phyloP scores from a whole-genome alignment of 768 basidiomycete species.

The Mycena floridula region DNA sequence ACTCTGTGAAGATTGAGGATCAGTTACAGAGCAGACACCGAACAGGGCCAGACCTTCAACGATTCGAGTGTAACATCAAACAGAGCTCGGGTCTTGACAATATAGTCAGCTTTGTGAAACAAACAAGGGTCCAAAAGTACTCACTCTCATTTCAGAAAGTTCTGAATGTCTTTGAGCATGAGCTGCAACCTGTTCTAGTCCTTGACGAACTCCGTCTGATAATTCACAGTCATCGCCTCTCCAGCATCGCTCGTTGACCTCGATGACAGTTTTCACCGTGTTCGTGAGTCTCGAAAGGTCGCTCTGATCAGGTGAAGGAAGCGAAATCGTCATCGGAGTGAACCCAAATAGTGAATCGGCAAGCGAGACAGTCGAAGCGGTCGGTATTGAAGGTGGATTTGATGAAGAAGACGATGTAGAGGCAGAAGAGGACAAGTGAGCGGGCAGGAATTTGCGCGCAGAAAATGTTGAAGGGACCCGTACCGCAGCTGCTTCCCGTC shows the following conservation, averaged over 20 bases:
- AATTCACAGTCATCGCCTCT: conserved; percentile 78
- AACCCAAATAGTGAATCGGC: conserved; percentile 20
- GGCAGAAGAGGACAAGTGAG: conserved; percentile 47
- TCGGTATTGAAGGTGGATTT: conserved; percentile 23
- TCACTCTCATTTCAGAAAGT: conserved; percentile 64
- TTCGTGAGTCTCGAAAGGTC: conserved; percentile 82
- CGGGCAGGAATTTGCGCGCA: conserved; percentile 55
- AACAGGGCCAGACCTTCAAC: conserved; percentile 51
- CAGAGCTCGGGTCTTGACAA: conserved; percentile 51
- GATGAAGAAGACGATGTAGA: conserved; percentile 14
- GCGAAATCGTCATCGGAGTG: conserved; percentile 21
- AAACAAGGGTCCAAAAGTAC: conserved; percentile 16
- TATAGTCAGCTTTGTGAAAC: conserved; percentile 4
- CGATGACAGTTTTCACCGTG: conserved; percentile 69
- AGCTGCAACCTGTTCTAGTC: conserved; percentile 58
- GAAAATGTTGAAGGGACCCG: conserved; percentile 55
- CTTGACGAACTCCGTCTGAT: conserved; percentile 69
- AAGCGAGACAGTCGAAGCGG: conserved; percentile 6
- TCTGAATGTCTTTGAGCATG: conserved; percentile 72
- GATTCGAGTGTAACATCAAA: conserved; percentile 69
- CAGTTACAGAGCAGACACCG: not conserved
- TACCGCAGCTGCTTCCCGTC: conserved; percentile 91
- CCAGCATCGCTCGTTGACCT: conserved; percentile 80
- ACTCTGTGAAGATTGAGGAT: conserved; percentile 30
- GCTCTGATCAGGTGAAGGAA: conserved; percentile 43